A percentile compares a stretch with the other conserved stretches of the same genome.
Evolutionary conservation across 129 eudicot genomes (phyloP).

Genomic region (Scalesia atractyloides): DNA sequence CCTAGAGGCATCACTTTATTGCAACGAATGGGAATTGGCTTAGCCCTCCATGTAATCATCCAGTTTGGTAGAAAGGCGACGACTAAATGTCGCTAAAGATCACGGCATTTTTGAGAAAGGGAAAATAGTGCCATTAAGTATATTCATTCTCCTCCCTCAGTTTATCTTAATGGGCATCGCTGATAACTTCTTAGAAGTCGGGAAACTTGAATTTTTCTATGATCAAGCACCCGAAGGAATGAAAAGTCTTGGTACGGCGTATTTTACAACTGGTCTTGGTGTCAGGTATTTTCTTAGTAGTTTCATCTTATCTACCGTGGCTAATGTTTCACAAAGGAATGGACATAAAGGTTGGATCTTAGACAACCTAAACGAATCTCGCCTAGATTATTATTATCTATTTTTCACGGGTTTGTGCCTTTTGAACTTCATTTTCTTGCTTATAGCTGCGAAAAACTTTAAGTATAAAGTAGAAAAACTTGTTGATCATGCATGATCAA

Average conservation of each 20-base stretch:
- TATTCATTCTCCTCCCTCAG: conserved; percentile 59
- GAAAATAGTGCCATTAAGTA: conserved; percentile 43
- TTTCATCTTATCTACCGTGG: conserved; percentile 45
- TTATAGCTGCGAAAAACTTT: conserved; percentile 36
- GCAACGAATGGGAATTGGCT: conserved; percentile 58
- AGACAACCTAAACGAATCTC: conserved; percentile 53
- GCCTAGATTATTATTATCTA: conserved; percentile 52
- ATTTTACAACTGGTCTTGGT: conserved; percentile 24
- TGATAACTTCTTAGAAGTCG: conserved; percentile 51
- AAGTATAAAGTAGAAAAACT: conserved; percentile 31
- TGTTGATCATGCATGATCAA: conserved; percentile 21
- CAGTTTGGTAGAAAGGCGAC: conserved; percentile 38
- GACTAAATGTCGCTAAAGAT: conserved; percentile 36
- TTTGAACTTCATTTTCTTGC: conserved; percentile 51
- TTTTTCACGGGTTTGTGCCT: conserved; percentile 40
- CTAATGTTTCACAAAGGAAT: conserved; percentile 36
- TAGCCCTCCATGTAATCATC: conserved; percentile 48
- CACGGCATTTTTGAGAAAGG: conserved; percentile 33
- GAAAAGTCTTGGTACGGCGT: conserved; percentile 34
- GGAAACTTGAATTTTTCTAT: conserved; percentile 53
- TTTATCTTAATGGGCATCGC: conserved; percentile 47
- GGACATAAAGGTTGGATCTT: conserved; percentile 54
- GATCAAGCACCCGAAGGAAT: conserved; percentile 38
- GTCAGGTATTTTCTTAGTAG: conserved; percentile 46
- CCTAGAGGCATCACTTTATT: conserved; percentile 65